Conservation (phyloP, 257 asterid species). For the Misopates orontium region DNA sequence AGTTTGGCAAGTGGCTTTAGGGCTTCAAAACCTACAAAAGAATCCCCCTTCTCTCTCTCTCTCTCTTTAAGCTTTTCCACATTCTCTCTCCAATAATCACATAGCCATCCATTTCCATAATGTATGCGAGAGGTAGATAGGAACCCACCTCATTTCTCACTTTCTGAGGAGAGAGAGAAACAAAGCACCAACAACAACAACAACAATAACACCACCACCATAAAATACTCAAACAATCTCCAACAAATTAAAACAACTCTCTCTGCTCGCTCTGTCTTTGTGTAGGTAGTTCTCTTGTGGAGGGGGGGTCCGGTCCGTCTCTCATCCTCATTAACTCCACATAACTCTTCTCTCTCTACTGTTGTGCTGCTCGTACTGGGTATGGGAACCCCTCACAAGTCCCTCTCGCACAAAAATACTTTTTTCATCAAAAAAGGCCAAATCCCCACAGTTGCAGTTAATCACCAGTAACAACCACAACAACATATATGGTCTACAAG, state of each 20-base stretch:
- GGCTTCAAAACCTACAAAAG: constrained; percentile 50
- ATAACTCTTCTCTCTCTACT: constrained; percentile 28
- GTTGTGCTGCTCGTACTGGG: constrained; percentile 32
- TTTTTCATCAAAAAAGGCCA: constrained; percentile 16
- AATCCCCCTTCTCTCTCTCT: constrained; percentile 22
- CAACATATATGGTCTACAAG: no score
- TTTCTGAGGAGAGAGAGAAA: constrained; percentile 18
- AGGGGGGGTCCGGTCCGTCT: constrained; percentile 23
- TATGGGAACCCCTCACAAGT: constrained; percentile 31
- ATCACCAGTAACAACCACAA: no score
- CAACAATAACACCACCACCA: constrained; percentile 2
- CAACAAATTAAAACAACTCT: not conserved
- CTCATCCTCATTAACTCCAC: constrained; percentile 7
- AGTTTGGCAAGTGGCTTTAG: constrained; percentile 56
- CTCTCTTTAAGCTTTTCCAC: constrained; percentile 20
- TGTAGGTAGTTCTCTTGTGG: constrained; percentile 21
- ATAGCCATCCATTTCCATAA: not conserved
- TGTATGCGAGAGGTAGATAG: constrained; percentile 35
- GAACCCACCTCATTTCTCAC: constrained; percentile 44
- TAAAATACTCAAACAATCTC: not conserved
- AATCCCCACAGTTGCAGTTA: not conserved
- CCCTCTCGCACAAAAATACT: constrained; percentile 33
- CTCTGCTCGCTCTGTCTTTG: constrained; percentile 1
- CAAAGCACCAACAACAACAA: constrained; percentile 17
- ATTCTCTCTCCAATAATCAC: constrained; percentile 67